Evolutionary conservation across 2,329 filamentous ascomycete genomes (phyloP), one percentile per base, ranked within the genome.

Genomic region (Cadophora malorum): DNA sequence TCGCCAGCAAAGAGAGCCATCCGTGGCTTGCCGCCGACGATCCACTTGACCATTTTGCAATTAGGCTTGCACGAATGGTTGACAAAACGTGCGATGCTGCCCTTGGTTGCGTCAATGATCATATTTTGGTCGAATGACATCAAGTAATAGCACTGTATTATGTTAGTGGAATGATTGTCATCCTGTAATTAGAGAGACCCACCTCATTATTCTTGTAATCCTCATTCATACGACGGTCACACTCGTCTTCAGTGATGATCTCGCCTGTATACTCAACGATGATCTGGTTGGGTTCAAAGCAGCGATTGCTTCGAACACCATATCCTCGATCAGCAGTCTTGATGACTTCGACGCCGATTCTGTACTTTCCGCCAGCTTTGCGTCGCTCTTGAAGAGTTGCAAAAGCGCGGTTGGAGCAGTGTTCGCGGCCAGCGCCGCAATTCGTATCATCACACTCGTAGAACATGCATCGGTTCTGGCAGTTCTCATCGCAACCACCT

Each of bases 61-160:
- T 99, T 99, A 2, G 96, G 96, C 67, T 92, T 91, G 81, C 96
- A 99, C 21, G 94, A 97, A 79, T 99, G 96, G 78, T 99, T 99
- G 78, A 99, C 94, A 79, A 99, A 99, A 66, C 96, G 91, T 76
- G 96, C 95, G 80, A 98, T 97, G 72, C 93, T 97, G 75, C 96
- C 96, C 66, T 93, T 93, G 33, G 94, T 97, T 41, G 95, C 96
- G 81, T 99, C 96, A 72, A 99, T 97, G 75, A 98, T 97, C 89
- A 98, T 96, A 79, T 96, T 96, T 79, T 97, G 94, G 77, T 98
- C 94, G 78, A 98, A 97, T 66, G 93, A 94, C 96, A 99, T 99
- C 61, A 99, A 84, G 79, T 99, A 99, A 80, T 97, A 98, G 80
- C 94, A 97, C 92, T 97, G 38, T 23, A 53, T 16, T 21, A 31